Evolutionary conservation across 2,329 filamentous ascomycete genomes (phyloP), one percentile per base, ranked within the genome.

Genomic region (Claviceps quebecensis): DNA sequence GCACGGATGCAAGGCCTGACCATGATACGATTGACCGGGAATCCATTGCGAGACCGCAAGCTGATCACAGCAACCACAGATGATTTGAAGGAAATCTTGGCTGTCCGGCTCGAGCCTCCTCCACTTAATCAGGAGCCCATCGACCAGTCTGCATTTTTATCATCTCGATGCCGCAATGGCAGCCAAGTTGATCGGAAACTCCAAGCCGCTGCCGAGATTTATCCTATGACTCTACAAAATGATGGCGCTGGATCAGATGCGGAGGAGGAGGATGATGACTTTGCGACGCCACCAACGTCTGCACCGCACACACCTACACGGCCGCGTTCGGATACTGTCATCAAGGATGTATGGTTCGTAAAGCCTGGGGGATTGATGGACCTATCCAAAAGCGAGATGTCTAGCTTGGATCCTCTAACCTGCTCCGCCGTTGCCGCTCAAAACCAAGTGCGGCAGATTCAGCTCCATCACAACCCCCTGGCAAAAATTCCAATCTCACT

Each of bases 1-100:
- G 85, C 84, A 5, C 71, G 79, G 26, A 95, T 97, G 88, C 80
- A 87, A 5, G 81, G 69, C 45, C 70, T 98, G 9, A 76, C 81
- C 19, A 83, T 83, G 62, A 76, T 97, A 43, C 81, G 83, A 4
- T 72, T 98, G 36, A 83, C 82, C 44, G 89, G 88, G n/a, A 98
- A 98, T 60, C 93, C 93, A 0, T 71, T 98, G 14, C 77, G 86
- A 14, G 89, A 96, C 63, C 89, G 86, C 63, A 95, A 89, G 63
- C 88, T 93, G 58, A 72, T 90, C 14, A 84, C 80, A 0, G 86
- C 94, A 69, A 77, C 77, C 22, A 89, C 86, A 0, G 85, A 88
- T 14, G 86, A 93, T 50, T 71, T 97, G 55, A 95, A 95, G 66
- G 77, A 78, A 43, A 80, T 83, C 44, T 69, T 96, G 44, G 76